Evolutionary conservation across 169 alveolate species (phyloP).

Genomic region (Plasmodium coatneyi): DNA sequence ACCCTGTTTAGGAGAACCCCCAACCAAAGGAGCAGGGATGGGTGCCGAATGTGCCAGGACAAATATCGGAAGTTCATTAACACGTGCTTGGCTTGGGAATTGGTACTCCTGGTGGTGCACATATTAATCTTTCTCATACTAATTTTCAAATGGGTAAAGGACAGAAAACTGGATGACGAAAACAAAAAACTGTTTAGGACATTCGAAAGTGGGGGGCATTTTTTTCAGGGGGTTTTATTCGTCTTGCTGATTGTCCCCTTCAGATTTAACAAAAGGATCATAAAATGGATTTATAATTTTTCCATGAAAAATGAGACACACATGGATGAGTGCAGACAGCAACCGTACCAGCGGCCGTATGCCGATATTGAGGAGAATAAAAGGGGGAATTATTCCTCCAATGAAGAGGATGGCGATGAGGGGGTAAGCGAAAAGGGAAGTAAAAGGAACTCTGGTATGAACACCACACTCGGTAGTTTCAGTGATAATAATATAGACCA

Average conservation of each 20-base stretch:
- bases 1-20: background rate
- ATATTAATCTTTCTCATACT: slow-evolving; percentile 18
- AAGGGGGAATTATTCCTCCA: background rate
- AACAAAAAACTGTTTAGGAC: slow-evolving; percentile 21
- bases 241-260: slow-evolving; percentile 46
- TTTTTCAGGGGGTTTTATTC: slow-evolving; percentile 32
- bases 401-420: background rate
- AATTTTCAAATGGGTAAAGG: slow-evolving; percentile 21
- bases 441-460: background rate
- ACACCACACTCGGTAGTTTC: background rate
- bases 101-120: slow-evolving; percentile 15
- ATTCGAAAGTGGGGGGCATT: slow-evolving; percentile 30
- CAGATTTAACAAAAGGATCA: slow-evolving; percentile 15
- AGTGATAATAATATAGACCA: background rate
- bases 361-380: background rate
- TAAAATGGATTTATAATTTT: background rate
- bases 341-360: background rate
- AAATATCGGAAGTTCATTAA: slow-evolving; percentile 6
- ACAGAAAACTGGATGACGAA: background rate
- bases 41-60: slow-evolving; percentile 9
- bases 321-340: background rate
- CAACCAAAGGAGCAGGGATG: background rate
- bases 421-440: background rate
- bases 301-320: background rate
- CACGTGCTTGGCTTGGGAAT: slow-evolving; percentile 37